Conservation (phyloP, 192 early-diverging fungal genomes). For the Piromyces sp. region DNA sequence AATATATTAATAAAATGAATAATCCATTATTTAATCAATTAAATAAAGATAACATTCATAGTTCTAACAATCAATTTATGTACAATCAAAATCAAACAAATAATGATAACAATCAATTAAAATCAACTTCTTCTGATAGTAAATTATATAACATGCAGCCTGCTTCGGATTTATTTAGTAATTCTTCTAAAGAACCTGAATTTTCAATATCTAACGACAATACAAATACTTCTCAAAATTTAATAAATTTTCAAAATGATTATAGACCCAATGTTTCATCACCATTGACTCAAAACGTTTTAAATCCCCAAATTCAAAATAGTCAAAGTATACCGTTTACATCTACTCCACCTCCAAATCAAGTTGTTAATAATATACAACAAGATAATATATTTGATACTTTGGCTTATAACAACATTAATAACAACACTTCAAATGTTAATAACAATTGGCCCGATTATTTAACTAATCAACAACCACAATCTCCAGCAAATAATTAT, state of each 20-base stretch:
- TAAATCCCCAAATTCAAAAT: background rate
- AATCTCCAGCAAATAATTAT: background rate
- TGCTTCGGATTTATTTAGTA: background rate
- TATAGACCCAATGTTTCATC: background rate
- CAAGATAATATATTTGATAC: background rate
- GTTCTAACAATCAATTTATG: background rate
- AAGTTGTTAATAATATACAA: background rate
- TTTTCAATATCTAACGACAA: background rate
- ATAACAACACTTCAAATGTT: background rate
- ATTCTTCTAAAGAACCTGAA: background rate
- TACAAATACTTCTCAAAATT: background rate
- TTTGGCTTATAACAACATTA: background rate
- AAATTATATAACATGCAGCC: background rate
- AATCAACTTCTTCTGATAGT: background rate
- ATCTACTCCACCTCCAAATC: background rate
- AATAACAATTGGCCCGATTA: background rate
- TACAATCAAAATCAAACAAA: background rate
- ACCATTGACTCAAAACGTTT: background rate
- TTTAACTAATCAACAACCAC: background rate
- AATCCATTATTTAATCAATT: background rate
- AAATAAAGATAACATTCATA: background rate
- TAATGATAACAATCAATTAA: background rate
- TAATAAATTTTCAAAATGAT: background rate
- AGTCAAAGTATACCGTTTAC: background rate
- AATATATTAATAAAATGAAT: background rate